phyloP scores from a whole-genome alignment of 768 basidiomycete genomes.

The Hygrocybe punicea region DNA sequence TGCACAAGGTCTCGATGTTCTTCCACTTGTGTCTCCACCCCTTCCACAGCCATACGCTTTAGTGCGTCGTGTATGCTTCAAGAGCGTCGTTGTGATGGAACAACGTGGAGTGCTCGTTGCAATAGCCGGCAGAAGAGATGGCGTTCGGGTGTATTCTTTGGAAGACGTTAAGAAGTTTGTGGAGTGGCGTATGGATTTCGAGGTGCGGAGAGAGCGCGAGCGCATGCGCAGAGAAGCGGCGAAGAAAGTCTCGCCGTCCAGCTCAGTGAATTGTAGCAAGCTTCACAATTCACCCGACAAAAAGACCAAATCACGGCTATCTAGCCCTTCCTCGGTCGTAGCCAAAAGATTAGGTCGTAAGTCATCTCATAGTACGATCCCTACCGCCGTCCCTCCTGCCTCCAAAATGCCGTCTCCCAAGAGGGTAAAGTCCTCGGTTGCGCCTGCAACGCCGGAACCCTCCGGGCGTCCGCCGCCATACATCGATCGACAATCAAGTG shows the following conservation, averaged over 20 bases:
- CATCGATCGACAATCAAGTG: conserved; percentile 36
- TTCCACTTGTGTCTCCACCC: conserved; percentile 75
- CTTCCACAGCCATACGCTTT: conserved; percentile 75
- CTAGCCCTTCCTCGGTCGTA: conserved; percentile 42
- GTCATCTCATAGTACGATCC: conserved; percentile 34
- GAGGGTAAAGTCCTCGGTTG: conserved; percentile 26
- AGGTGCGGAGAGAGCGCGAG: conserved; percentile 71
- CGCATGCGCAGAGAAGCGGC: conserved; percentile 63
- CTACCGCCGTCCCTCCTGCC: conserved; percentile 25
- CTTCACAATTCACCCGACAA: conserved; percentile 41
- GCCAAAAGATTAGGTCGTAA: conserved; percentile 39
- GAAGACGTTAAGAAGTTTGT: conserved; percentile 84
- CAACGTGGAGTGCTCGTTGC: conserved; percentile 88
- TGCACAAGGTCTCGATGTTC: conserved; percentile 79
- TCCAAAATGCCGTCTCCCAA: conserved; percentile 22
- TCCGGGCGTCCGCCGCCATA: conserved; percentile 71
- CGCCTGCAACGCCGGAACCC: conserved; percentile 31
- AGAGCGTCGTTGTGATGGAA: conserved; percentile 89
- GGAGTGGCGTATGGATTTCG: conserved; percentile 84
- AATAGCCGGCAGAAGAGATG: conserved; percentile 81
- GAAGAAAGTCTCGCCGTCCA: conserved; percentile 47
- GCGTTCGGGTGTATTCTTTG: conserved; percentile 83
- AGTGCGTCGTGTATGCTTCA: conserved; percentile 77
- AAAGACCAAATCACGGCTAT: conserved; percentile 48
- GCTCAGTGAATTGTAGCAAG: conserved; percentile 32